Evolutionary conservation across 75 land plant species (phyloP).

Genomic region (Pseudotsuga menziesii): DNA sequence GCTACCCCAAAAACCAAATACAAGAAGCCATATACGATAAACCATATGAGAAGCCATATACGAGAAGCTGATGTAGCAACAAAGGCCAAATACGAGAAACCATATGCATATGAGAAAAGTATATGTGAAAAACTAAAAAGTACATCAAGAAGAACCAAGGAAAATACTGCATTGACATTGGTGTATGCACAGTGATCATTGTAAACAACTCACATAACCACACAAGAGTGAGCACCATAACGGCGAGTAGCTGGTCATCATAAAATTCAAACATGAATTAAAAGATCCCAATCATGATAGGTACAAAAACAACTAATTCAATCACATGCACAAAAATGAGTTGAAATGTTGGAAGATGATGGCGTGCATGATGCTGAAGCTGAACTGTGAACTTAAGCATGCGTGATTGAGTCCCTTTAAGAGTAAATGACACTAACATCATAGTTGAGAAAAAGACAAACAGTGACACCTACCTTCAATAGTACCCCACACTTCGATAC

Average conservation of each 20-base stretch:
- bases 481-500: constrained; percentile 96
- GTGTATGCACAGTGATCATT: constrained; percentile 96
- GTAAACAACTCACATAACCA: constrained; percentile 81
- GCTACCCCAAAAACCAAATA: too few relatives aligned
- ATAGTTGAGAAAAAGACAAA: constrained; percentile 99
- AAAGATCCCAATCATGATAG: constrained; percentile 98
- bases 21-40: too few relatives aligned
- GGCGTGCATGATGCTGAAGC: constrained; percentile 99
- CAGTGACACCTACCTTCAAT: constrained; percentile 95
- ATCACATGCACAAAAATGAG: constrained; percentile 97
- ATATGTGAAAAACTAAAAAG: constrained; percentile 95
- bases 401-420: constrained; percentile 96
- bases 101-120: constrained; percentile 97
- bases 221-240: constrained; percentile 92
- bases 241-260: constrained; percentile 98
- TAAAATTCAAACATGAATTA: constrained; percentile 98
- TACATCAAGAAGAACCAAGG: constrained; percentile 98
- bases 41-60: too few relatives aligned
- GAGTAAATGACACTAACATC: constrained; percentile 98
- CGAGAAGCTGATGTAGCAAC: constrained; percentile 86
- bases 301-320: constrained; percentile 98
- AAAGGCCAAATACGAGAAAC: constrained; percentile 97
- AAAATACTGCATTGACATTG: constrained; percentile 94
- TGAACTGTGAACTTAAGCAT: constrained; percentile 99
- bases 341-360: constrained; percentile 96